Evolutionary conservation across 192 early-diverging fungal species (phyloP).

Genomic region (Coemansia sp.): DNA sequence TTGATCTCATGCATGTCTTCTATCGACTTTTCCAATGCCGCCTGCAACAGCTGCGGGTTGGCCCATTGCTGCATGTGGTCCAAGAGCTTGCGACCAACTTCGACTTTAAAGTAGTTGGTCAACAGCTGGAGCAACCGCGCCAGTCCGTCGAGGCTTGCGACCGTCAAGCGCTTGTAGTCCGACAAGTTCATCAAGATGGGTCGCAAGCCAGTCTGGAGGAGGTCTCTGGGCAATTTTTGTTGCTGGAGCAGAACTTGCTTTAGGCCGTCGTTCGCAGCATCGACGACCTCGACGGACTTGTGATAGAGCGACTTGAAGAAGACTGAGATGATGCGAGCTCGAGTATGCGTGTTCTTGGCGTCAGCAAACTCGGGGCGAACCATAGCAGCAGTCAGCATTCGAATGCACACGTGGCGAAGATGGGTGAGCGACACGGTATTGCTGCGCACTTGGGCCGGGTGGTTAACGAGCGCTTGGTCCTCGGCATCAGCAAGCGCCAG

Average conservation of each 20-base stretch:
- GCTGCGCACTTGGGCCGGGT: constrained; percentile 76
- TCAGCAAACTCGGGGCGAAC: constrained; percentile 79
- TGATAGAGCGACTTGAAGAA: constrained; percentile 99
- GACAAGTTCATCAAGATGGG: constrained; percentile 96
- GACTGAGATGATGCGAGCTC: constrained; percentile 91
- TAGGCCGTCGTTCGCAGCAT: constrained; percentile 90
- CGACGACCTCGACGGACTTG: constrained; percentile 93
- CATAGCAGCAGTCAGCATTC: constrained; percentile 94
- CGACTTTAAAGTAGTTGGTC: constrained; percentile 98
- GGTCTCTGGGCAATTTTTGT: constrained; percentile 87
- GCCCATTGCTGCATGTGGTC: constrained; percentile 97
- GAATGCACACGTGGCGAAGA: constrained; percentile 95
- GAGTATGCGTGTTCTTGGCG: constrained; percentile 72
- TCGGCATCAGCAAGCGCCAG: constrained; percentile 95
- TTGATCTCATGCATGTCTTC: constrained; percentile 91
- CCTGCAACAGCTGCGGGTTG: constrained; percentile 79
- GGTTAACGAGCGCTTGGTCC: constrained; percentile 90
- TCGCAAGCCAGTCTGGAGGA: constrained; percentile 92
- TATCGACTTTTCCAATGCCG: constrained; percentile 80
- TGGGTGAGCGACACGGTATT: constrained; percentile 81
- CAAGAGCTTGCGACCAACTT: constrained; percentile 96
- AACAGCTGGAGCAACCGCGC: constrained; percentile 91
- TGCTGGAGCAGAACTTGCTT: constrained; percentile 65
- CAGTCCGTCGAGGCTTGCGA: constrained; percentile 90
- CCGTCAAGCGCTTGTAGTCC: constrained; percentile 92